Evolutionary conservation across 208 protist genomes (phyloP), one percentile per base, ranked within the genome.

Genomic region (Herpetomonas samuelpessoai): DNA sequence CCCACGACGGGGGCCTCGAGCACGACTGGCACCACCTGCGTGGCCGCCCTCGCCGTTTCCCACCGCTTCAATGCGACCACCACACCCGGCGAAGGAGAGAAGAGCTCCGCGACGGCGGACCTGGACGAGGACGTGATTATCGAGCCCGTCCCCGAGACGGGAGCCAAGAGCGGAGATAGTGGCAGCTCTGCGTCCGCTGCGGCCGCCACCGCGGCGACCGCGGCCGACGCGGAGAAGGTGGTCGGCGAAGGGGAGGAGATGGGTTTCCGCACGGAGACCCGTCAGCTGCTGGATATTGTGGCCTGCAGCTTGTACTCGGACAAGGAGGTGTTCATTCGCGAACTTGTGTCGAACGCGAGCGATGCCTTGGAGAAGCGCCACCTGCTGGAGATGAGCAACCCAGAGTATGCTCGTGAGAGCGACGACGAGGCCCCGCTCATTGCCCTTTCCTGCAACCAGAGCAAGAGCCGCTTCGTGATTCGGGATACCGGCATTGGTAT

Each of bases 301-400:
- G 96, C 97, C 4, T 95, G 97, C 62, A 97, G 90, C 45, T 80
- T 99, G 25, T 99, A 99, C 88, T 96, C 81, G 3, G 97, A 99
- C 54, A 98, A 98, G 73, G 97, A 98, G 71, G 94, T 99, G 9
- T 99, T 99, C 68, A 87, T 99, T 38, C 93, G 98, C 62, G 98
- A 99, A 78, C 78, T 99, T 35, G 86, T 99, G 22, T 98, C 93
- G 14, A 99, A 99, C 74, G 88, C 96, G 16, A 98, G 94, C 50
- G 98, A 99, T 76, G 98, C 97, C 1, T 79, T 99, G 9, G 97
- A 99, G 83, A 99, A 99, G 83, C 84, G 80, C 28, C 83, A 97
- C 56, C 68, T 98, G 38, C 16, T 90, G 16, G 83, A 95, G 63
- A 60, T 96, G 12, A 93, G 75, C 62, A 88, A 97, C 54, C 76